Evolutionary conservation across 2,329 filamentous ascomycete genomes (phyloP), one percentile per base, ranked within the genome.

Genomic region (Dichotomopilus funicola): DNA sequence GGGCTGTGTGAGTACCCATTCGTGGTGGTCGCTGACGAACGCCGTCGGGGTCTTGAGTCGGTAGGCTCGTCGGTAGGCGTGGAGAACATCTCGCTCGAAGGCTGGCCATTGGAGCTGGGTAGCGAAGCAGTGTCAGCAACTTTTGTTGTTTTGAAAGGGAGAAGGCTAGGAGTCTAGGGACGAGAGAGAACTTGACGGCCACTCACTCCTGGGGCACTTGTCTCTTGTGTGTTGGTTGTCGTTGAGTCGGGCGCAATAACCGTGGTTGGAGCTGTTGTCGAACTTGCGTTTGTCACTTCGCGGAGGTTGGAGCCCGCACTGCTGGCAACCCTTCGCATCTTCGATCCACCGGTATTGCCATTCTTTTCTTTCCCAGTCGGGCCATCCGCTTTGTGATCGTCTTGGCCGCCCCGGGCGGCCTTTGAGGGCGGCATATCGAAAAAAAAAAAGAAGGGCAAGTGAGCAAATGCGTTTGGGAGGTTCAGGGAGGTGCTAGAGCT

Each of bases 31-130:
- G 63, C 77, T 81, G 54, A 76, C 79, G 71, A 89, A 92, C 56
- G 87, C 81, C 40, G 85, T 81, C 10, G 88, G 86, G 0, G 83
- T 85, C 65, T 82, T 79, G 65, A 94, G 78, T 57, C 81, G 80
- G 74, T 91, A 85, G 61, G 87, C 80, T 67, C 87, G 82, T 60
- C 88, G 83, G 75, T 94, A 94, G 61, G 80, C 78, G 67, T 91
- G 86, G 49, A 94, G 81, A 48, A 87, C 75, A 49, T 81, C 73
- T 58, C 83, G 75, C 35, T 88, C 82, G 64, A 89, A 86, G 2
- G 80, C 79, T 13, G 79, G 73, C 88, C 88, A 91, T 67, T 85
- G 75, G 35, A 83, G 71, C 81, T 83, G 59, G 9, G 35, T 10
- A 12, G 40, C 43, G 42, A 12, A 37, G 34, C 31, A 41, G 31